Conservation (phyloP, 208 protist genomes). For the Leishmania gerbilli region DNA sequence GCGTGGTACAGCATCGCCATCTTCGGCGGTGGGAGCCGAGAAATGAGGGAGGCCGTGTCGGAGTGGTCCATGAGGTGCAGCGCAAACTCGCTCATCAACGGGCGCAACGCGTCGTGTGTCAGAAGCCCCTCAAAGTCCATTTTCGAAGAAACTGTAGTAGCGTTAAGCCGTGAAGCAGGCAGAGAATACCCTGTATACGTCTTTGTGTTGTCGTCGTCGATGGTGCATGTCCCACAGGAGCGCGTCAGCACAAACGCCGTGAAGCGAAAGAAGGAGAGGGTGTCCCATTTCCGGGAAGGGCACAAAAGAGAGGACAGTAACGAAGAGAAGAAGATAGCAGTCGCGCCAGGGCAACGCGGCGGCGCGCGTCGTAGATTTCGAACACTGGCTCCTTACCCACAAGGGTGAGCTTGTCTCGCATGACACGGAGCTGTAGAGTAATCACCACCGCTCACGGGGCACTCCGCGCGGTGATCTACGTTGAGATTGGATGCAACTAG, state of each 20-base stretch:
- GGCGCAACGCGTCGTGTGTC: conserved; percentile 19
- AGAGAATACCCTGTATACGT: background rate
- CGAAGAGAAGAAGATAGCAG: background rate
- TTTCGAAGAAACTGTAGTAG: background rate
- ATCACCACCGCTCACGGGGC: background rate
- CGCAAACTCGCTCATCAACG: conserved; percentile 24
- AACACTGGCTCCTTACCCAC: background rate
- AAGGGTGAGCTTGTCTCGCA: background rate
- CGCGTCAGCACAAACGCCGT: background rate
- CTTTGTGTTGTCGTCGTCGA: background rate
- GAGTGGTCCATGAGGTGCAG: conserved; percentile 28
- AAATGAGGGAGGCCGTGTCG: conserved; percentile 23
- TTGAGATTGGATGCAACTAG: background rate
- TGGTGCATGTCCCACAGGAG: background rate
- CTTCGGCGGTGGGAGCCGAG: conserved; percentile 18
- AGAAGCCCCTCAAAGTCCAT: conserved; percentile 34
- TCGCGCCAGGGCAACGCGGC: background rate
- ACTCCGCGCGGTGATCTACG: background rate
- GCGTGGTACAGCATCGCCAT: conserved; percentile 34
- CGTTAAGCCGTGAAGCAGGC: background rate
- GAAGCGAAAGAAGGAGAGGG: background rate
- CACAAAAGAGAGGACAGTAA: background rate
- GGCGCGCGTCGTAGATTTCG: background rate
- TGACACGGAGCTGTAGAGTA: background rate
- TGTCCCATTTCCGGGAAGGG: background rate